phyloP scores from a whole-genome alignment of 192 early-diverging fungal species.

The Umbelopsis vinacea region DNA sequence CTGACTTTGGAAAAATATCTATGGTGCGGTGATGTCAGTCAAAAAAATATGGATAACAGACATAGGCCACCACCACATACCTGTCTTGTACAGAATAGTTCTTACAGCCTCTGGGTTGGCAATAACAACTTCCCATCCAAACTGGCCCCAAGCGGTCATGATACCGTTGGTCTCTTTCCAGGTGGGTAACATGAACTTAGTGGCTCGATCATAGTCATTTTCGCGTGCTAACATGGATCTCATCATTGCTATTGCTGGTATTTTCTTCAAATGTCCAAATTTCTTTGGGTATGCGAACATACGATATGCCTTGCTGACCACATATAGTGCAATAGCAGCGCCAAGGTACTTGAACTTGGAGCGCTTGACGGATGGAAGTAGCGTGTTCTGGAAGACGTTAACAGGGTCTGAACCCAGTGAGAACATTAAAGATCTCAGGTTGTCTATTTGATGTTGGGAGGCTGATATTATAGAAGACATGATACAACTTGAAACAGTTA shows the following conservation, averaged over 20 bases:
- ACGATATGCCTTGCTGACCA: neutral
- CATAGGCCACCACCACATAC: no score
- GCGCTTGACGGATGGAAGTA: neutral
- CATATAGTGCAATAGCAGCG: conserved; percentile 1
- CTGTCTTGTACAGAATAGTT: conserved; percentile 9
- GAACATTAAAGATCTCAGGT: no score
- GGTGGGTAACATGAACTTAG: neutral
- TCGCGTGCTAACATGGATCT: neutral
- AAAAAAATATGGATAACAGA: no score
- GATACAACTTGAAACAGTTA: no score
- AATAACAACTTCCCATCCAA: neutral
- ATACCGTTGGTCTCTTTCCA: conserved; percentile 7
- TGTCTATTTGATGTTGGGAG: no score
- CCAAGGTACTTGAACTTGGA: neutral
- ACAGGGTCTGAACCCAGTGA: no score
- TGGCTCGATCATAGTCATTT: neutral
- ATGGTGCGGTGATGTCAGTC: neutral
- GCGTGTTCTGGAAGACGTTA: neutral
- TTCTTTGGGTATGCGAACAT: neutral
- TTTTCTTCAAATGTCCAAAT: neutral
- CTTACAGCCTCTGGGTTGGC: conserved; percentile 2
- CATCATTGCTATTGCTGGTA: neutral
- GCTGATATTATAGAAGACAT: no score
- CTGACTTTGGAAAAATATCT: neutral
- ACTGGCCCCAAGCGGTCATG: neutral